Percentiles rank a stretch among this genome's conserved stretches.
phyloP scores from a whole-genome alignment of 106 monocot genomes.

The Dioscorea dumetorum region DNA sequence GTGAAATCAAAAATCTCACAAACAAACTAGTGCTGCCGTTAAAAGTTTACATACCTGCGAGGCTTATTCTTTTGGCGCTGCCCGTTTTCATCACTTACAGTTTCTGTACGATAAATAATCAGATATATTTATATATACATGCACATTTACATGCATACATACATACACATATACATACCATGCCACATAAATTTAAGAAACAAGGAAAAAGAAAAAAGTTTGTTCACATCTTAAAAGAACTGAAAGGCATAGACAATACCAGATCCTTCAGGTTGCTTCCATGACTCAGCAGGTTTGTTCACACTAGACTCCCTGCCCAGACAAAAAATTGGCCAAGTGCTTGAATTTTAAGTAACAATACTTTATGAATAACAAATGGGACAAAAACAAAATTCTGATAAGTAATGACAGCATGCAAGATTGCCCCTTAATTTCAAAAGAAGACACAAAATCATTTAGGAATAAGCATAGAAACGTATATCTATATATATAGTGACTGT shows the following conservation, averaged over 20 bases:
- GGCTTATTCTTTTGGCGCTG: not conserved
- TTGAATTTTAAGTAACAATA: not conserved
- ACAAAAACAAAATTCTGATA: not conserved
- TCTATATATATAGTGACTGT: too few relatives aligned
- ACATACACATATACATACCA: not conserved
- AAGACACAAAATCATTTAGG: not conserved
- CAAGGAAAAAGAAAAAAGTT: not conserved
- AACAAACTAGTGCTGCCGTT: not conserved
- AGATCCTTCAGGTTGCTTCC: not conserved
- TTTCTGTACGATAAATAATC: not conserved
- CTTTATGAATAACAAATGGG: not conserved
- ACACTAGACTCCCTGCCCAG: not conserved
- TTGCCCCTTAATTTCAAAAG: not conserved
- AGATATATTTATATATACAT: not conserved
- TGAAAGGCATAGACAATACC: not conserved
- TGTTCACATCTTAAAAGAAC: not conserved
- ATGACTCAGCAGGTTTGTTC: not conserved
- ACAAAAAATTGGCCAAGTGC: not conserved
- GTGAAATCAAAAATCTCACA: not conserved
- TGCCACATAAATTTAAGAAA: not conserved
- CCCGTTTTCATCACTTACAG: not conserved
- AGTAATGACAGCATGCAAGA: not conserved
- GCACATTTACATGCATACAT: too few relatives aligned
- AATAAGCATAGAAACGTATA: too few relatives aligned
- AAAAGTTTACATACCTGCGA: not conserved